Conservation (phyloP, 1,284 basidiomycete species). For the Rhodofomes roseus region DNA sequence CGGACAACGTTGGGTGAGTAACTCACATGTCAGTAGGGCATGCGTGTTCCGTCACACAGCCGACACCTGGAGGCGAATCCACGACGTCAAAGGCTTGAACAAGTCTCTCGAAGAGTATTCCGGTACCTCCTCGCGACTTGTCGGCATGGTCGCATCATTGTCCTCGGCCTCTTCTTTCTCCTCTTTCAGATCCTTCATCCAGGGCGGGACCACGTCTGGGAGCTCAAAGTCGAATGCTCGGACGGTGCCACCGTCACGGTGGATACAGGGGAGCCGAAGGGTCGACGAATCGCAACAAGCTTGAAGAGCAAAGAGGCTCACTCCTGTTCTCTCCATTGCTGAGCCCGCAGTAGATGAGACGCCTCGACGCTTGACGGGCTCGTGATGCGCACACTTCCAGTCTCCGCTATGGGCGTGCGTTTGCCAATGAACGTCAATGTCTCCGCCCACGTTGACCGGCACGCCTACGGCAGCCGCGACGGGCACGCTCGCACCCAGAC, state of each 20-base stretch:
- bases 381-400: not conserved
- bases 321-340: not conserved
- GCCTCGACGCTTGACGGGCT: too few relatives aligned
- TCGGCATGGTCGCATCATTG: too few relatives aligned
- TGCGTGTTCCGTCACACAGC: slow-evolving; percentile 13
- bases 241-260: too few relatives aligned
- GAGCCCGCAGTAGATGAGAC: too few relatives aligned
- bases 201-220: not conserved
- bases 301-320: slow-evolving; percentile 1
- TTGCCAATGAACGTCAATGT: slow-evolving; percentile 1
- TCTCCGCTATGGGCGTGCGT: not conserved
- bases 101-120: not conserved
- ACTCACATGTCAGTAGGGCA: too few relatives aligned
- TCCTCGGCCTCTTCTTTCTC: not conserved
- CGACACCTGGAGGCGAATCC: not conserved
- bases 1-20: too few relatives aligned
- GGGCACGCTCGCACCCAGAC: slow-evolving; percentile 1
- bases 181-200: not conserved
- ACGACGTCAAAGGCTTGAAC: not conserved
- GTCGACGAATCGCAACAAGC: slow-evolving; percentile 1
- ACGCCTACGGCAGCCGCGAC: not conserved
- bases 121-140: not conserved
- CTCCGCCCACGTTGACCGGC: not conserved
- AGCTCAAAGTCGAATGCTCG: not conserved
- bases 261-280: not conserved